Conservation (phyloP, 2,329 filamentous ascomycete genomes). For the Pyricularia pennisetigena region DNA sequence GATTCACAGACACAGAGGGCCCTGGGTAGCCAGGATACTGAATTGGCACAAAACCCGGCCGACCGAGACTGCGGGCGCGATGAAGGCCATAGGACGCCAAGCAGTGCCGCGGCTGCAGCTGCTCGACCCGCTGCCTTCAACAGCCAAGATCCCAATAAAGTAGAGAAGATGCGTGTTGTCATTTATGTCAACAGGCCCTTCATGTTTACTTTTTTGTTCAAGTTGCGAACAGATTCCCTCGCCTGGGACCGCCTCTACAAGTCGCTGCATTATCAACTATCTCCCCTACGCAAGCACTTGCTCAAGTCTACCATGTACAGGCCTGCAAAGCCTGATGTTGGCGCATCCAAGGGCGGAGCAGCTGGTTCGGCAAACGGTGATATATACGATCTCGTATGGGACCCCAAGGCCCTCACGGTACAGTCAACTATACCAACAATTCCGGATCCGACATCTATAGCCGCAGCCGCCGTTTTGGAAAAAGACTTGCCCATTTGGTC, state of each 20-base stretch:
- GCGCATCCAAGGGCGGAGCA: constrained; percentile 4
- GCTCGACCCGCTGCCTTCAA: constrained; percentile 20
- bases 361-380: constrained; percentile 18
- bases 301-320: constrained; percentile 46
- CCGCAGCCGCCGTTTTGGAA: constrained; percentile 6
- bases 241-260: constrained; percentile 46
- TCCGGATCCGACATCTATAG: constrained; percentile 31
- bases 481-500: constrained; percentile 35
- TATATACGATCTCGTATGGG: constrained; percentile 56
- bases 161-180: constrained; percentile 53
- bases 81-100: constrained; percentile 4
- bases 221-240: constrained; percentile 47
- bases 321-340: constrained; percentile 35
- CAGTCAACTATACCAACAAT: constrained; percentile 60
- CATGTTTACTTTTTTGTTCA: constrained; percentile 68
- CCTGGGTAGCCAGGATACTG: constrained; percentile 28
- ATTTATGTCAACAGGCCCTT: constrained; percentile 69
- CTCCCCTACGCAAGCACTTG: constrained; percentile 47
- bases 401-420: constrained; percentile 43
- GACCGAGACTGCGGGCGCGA: constrained; percentile 14
- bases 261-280: constrained; percentile 50
- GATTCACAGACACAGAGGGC: constrained; percentile 36
- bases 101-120: constrained; percentile 8
- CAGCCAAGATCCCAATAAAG: constrained; percentile 42
- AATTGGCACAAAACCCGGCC: constrained; percentile 13